Conservation (phyloP, 1,139 yeast genomes). For the Yueomyces sp. region DNA sequence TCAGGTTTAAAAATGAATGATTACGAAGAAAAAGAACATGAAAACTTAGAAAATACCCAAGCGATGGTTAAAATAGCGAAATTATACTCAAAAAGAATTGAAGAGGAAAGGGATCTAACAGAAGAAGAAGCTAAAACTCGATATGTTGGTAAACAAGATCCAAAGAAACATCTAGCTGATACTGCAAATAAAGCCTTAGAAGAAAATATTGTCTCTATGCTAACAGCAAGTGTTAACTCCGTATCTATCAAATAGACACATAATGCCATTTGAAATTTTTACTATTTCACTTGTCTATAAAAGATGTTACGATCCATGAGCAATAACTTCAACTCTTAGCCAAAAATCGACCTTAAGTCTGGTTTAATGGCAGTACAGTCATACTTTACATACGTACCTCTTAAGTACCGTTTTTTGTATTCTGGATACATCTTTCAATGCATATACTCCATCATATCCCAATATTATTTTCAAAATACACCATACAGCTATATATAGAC, state of each 20-base stretch:
- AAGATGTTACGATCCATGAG: too few species aligned
- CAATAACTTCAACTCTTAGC: too few species aligned
- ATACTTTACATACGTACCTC: too few species aligned
- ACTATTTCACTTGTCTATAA: too few species aligned
- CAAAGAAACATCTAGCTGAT: slow-evolving; percentile 90
- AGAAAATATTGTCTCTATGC: slow-evolving; percentile 75
- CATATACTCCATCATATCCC: too few species aligned
- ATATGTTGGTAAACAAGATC: slow-evolving; percentile 97
- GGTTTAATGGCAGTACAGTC: too few species aligned
- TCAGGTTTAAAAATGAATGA: slow-evolving; percentile 74
- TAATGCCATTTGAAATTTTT: too few species aligned
- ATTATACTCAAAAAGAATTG: slow-evolving; percentile 79
- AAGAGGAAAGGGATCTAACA: slow-evolving; percentile 79
- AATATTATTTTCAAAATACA: too few species aligned
- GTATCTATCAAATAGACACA: slow-evolving; percentile 50
- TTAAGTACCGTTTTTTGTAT: too few species aligned
- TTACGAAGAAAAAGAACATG: slow-evolving; percentile 66
- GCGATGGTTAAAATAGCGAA: slow-evolving; percentile 84
- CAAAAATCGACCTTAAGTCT: too few species aligned
- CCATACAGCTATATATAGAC: too few species aligned
- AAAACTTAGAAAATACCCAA: slow-evolving; percentile 60
- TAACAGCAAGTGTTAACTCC: slow-evolving; percentile 82
- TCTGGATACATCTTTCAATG: too few species aligned
- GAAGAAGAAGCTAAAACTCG: slow-evolving; percentile 88
- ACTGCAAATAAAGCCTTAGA: slow-evolving; percentile 80